Base-by-base conservation (phyloP, 345 rosid genomes). In the Odontarrhena argentea region DNA sequence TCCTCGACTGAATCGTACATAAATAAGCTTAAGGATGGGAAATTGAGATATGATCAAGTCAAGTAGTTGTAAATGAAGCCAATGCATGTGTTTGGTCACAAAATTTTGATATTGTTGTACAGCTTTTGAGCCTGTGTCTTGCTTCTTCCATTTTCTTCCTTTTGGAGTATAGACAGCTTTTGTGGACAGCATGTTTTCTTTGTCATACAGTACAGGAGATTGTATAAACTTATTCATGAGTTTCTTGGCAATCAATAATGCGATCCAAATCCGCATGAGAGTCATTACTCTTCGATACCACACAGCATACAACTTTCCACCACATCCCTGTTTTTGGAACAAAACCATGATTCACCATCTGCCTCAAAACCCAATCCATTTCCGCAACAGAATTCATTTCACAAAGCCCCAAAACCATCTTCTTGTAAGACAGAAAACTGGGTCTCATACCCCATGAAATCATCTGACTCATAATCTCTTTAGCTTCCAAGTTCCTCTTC, bases 301-400 rank as follows among this genome's bases (percentile, higher is more conserved):
- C 70, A 30, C 81, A 73, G 7, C 49, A 10, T 34, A 86, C 58
- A 64, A 77, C 76, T 67, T 74, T 78, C 60, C 55, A 74, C 98
- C 98, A 88, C 81, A 76, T 83, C 54, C 96, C 85, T 82, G 80
- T 78, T 69, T 77, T 90, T 0, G 97, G 98, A 38, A 85, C 86
- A 76, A 87, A 85, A 37, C 86, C 97, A 48, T 85, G 97, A 62
- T 60, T 69, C 65, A 90, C 84, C 98, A 93, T 88, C 47, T 74
- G 80, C 77, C 69, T 82, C 76, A 93, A 68, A 70, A 77, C 84
- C 89, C 83, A 87, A 41, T 86, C 91, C 60, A 86, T 63, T 37
- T 90, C 97, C 38, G n/a, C 78, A 24, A 68, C 69, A 8, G 76
- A 70, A 48, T 69, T 84, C 26, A 70, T 69, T 56, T 71, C 59